Conservation (phyloP, 768 basidiomycete genomes). For the Mycena pura region DNA sequence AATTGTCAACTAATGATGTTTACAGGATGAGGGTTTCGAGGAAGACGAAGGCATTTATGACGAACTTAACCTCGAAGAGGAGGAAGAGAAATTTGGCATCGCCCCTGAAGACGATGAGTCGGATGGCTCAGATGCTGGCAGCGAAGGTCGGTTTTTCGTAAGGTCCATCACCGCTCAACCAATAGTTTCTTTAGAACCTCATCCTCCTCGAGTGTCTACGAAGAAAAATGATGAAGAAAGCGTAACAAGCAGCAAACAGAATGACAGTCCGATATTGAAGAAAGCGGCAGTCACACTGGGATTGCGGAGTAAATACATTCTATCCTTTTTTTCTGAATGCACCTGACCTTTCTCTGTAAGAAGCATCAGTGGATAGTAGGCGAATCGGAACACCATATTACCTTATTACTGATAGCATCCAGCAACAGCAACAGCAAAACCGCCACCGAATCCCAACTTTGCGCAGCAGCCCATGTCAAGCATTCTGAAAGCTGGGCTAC, state of each 20-base stretch:
- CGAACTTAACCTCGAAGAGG: conserved; percentile 95
- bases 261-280: conserved; percentile 82
- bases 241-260: conserved; percentile 73
- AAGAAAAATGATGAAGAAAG: conserved; percentile 88
- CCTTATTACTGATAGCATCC: conserved; percentile 23
- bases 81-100: conserved; percentile 92
- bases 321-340: conserved; percentile 4
- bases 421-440: conserved; percentile 56
- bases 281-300: conserved; percentile 69
- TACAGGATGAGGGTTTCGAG: conserved; percentile 95
- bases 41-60: conserved; percentile 98
- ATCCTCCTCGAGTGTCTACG: conserved; percentile 65
- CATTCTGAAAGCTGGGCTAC: conserved; percentile 79
- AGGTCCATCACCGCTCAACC: conserved; percentile 1
- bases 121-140: conserved; percentile 76
- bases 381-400: neutral
- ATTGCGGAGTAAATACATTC: conserved; percentile 67
- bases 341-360: conserved; percentile 45
- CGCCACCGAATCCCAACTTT: conserved; percentile 83
- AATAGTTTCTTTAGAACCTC: conserved; percentile 48
- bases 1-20: conserved; percentile 29
- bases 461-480: conserved; percentile 76
- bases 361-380: conserved; percentile 75
- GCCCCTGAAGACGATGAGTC: conserved; percentile 78
- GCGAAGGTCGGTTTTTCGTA: conserved; percentile 62